Percentiles rank a stretch among this genome's conserved stretches.
Evolutionary conservation across 495 filamentous ascomycete species (phyloP).

Genomic region (Margaritispora aquatica): DNA sequence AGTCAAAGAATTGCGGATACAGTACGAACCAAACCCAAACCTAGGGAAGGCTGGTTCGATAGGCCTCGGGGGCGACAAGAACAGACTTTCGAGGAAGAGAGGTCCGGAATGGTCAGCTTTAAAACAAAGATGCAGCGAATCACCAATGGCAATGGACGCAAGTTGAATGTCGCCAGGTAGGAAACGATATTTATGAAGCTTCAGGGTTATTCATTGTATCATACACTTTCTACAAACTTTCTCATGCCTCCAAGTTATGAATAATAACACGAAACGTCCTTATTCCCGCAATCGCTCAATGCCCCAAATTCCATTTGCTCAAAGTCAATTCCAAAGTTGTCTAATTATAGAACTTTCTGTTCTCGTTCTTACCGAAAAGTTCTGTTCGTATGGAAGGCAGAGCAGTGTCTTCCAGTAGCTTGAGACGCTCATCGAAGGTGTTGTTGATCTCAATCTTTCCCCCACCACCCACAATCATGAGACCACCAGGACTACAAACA

Average conservation of each 20-base stretch:
- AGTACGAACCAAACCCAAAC: conserved; percentile 58
- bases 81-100: conserved; percentile 30
- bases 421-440: conserved; percentile 88
- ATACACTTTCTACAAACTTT: conserved; percentile 25
- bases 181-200: neutral
- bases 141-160: neutral
- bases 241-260: conserved; percentile 8
- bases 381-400: conserved; percentile 78
- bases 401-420: conserved; percentile 73
- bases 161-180: neutral
- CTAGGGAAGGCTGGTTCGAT: conserved; percentile 52
- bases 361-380: conserved; percentile 86
- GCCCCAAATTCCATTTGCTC: conserved; percentile 3
- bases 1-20: conserved; percentile 64
- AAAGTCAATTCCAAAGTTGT: neutral
- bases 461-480: conserved; percentile 68
- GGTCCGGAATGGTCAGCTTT: conserved; percentile 28
- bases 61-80: neutral
- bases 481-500: conserved; percentile 66
- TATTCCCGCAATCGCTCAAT: neutral
- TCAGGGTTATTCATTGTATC: conserved; percentile 19
- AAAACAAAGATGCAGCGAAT: conserved; percentile 12
- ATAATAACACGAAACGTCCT: conserved; percentile 6
- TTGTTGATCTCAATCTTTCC: conserved; percentile 99
- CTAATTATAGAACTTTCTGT: conserved; percentile 92